A percentile compares a stretch with the other conserved stretches of the same genome.
Evolutionary conservation across 257 asterid genomes (phyloP).

Genomic region (Ajuga chamaepitys): DNA sequence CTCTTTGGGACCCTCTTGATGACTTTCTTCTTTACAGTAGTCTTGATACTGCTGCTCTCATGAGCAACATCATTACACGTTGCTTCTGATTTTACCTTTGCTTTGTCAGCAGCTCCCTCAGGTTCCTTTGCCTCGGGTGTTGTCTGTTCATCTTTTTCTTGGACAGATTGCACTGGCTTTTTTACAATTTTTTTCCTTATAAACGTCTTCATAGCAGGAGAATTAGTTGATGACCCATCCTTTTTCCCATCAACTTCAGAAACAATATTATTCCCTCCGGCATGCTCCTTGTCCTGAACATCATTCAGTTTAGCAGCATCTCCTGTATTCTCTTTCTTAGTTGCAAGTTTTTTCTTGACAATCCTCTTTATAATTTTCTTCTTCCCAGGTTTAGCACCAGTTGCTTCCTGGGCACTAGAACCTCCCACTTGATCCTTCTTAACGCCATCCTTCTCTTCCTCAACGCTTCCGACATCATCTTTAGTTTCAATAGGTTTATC

Average conservation of each 20-base stretch:
- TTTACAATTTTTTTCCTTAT: constrained; percentile 52
- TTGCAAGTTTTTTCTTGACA: constrained; percentile 42
- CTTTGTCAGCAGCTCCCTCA: constrained; percentile 32
- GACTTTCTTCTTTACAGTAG: constrained; percentile 62
- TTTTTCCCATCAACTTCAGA: constrained; percentile 40
- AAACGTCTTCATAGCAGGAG: constrained; percentile 48
- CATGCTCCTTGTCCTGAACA: constrained; percentile 31
- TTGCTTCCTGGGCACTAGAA: constrained; percentile 31
- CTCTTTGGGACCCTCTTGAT: constrained; percentile 63
- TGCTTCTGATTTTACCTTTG: constrained; percentile 30
- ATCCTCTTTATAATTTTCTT: constrained; percentile 74
- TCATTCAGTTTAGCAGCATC: constrained; percentile 26
- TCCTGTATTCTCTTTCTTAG: constrained; percentile 28
- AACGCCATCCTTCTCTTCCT: constrained; percentile 23
- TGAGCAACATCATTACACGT: constrained; percentile 23
- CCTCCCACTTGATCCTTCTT: constrained; percentile 31
- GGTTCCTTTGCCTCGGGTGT: constrained; percentile 32
- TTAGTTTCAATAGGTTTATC: constrained; percentile 31
- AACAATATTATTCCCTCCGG: constrained; percentile 26
- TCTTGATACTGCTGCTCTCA: constrained; percentile 41
- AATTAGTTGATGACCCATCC: constrained; percentile 38
- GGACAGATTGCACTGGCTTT: constrained; percentile 33
- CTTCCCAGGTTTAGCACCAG: constrained; percentile 50
- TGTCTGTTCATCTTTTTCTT: constrained; percentile 27
- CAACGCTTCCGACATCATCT: constrained; percentile 30